Evolutionary conservation across 2,329 filamentous ascomycete species (phyloP).

Genomic region (Periconia sp.): DNA sequence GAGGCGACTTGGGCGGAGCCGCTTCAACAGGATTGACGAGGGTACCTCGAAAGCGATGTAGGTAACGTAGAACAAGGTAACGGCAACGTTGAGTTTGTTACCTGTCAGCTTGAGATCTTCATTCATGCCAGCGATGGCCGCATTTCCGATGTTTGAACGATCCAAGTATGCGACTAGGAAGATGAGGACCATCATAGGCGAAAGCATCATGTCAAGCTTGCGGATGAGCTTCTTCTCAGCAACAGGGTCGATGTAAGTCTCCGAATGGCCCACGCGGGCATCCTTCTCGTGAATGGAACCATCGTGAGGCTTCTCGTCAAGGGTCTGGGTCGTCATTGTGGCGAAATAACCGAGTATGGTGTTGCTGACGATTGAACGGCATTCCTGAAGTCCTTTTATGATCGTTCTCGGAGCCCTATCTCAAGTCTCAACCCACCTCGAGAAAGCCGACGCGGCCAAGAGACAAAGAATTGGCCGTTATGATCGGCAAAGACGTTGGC

Average conservation of each 20-base stretch:
- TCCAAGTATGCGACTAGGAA: constrained; percentile 57
- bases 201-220: constrained; percentile 57
- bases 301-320: constrained; percentile 13
- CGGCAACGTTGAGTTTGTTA: constrained; percentile 47
- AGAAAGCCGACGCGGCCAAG: too few relatives aligned
- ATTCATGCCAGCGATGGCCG: constrained; percentile 23
- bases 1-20: constrained; percentile 29
- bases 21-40: constrained; percentile 56
- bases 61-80: constrained; percentile 60
- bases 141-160: constrained; percentile 57
- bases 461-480: too few relatives aligned
- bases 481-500: too few relatives aligned
- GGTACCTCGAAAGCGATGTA: constrained; percentile 58
- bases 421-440: too few relatives aligned
- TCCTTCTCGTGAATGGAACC: constrained; percentile 16
- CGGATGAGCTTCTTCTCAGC: constrained; percentile 55
- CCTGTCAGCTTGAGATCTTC: constrained; percentile 30
- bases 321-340: constrained; percentile 11
- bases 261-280: constrained; percentile 7
- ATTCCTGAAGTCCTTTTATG: background rate
- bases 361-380: constrained; percentile 1
- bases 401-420: too few relatives aligned
- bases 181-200: constrained; percentile 62
- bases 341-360: background rate
- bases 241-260: constrained; percentile 47